Conservation (phyloP, 2,329 filamentous ascomycete species). For the Torrubiella hemipterigena region DNA sequence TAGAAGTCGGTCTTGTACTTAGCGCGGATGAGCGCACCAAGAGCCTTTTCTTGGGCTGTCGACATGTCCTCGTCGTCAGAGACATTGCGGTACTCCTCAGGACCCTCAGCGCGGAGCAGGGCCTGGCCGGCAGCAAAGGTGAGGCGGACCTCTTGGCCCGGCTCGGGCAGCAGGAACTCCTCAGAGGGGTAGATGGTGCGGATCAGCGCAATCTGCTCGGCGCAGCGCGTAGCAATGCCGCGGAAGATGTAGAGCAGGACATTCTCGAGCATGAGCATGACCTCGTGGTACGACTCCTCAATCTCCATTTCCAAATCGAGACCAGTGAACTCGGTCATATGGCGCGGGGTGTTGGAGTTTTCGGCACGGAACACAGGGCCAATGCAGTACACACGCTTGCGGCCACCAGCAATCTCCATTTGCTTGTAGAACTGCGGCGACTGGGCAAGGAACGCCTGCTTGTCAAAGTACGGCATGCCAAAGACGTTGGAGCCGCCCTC, state of each 20-base stretch:
- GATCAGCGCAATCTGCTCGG: conserved; percentile 60
- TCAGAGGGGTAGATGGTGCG: conserved; percentile 67
- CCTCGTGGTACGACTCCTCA: conserved; percentile 65
- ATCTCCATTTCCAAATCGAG: conserved; percentile 90
- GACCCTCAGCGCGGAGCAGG: conserved; percentile 64
- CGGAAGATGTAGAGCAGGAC: conserved; percentile 72
- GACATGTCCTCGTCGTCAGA: conserved; percentile 67
- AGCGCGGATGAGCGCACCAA: conserved; percentile 72
- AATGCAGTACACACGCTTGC: conserved; percentile 67
- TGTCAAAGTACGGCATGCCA: conserved; percentile 77
- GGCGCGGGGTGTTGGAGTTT: conserved; percentile 71
- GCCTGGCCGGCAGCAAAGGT: conserved; percentile 69
- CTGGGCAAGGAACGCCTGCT: conserved; percentile 68
- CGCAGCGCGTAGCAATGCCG: conserved; percentile 51
- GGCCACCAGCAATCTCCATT: conserved; percentile 67
- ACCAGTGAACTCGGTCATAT: conserved; percentile 82
- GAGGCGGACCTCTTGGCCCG: conserved; percentile 63
- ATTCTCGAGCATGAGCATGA: conserved; percentile 58
- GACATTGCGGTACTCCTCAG: conserved; percentile 53
- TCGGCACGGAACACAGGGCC: conserved; percentile 80
- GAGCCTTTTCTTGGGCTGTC: conserved; percentile 76
- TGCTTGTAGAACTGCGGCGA: conserved; percentile 84
- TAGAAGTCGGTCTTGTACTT: conserved; percentile 97
- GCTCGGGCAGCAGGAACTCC: conserved; percentile 61
- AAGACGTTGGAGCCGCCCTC: conserved; percentile 94